Conservation (phyloP, 2,329 filamentous ascomycete species). For the Fusarium sp. region DNA sequence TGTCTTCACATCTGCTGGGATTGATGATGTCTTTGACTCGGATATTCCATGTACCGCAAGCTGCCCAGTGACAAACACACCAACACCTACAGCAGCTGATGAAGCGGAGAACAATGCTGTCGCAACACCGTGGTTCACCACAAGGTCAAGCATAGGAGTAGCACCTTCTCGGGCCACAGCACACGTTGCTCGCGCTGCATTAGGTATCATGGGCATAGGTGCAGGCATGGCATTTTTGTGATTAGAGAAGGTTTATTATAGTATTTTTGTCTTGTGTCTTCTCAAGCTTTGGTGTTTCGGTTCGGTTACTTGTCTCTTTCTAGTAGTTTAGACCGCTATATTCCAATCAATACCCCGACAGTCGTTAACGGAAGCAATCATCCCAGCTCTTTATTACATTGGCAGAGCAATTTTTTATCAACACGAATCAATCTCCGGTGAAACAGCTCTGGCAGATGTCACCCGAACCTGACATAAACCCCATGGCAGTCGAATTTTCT, state of each 20-base stretch:
- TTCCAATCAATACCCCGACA: constrained; percentile 22
- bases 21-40: constrained; percentile 57
- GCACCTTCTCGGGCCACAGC: constrained; percentile 46
- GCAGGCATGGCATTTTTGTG: constrained; percentile 49
- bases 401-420: too few relatives aligned
- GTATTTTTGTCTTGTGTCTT: neutral
- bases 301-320: neutral
- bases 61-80: constrained; percentile 47
- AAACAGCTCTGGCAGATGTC: neutral
- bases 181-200: constrained; percentile 47
- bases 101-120: constrained; percentile 34
- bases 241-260: neutral
- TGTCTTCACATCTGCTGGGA: constrained; percentile 67
- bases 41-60: constrained; percentile 58
- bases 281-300: constrained; percentile 22
- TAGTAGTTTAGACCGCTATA: constrained; percentile 11
- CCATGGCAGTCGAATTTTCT: neutral
- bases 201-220: constrained; percentile 51
- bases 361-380: constrained; percentile 10
- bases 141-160: constrained; percentile 45
- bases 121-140: constrained; percentile 38
- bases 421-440: neutral
- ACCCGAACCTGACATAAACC: neutral
- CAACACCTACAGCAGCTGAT: constrained; percentile 28
- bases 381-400: neutral